Base-by-base conservation (phyloP, 192 early-diverging fungal genomes). In the Podila epigama region DNA sequence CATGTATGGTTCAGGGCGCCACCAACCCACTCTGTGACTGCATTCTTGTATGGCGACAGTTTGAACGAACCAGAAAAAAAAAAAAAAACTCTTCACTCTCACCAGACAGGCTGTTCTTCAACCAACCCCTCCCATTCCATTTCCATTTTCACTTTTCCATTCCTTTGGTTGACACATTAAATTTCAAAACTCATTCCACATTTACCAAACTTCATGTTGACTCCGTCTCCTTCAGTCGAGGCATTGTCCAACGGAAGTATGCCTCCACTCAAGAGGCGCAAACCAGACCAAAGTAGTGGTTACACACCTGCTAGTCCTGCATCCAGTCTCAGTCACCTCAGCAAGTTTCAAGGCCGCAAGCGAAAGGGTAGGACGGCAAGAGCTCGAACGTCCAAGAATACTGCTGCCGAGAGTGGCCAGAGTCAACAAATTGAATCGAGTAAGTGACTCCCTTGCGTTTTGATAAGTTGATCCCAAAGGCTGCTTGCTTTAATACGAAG, bases 311-410 rank as follows among this genome's bases (percentile, higher is more conserved):
- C 64, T 32, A 66, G 48, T 12, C 12, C 58, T 42, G 37, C 20
- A 25, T 15, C 33, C 3, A 63, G 22, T 1, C 29, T 16, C 33
- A 51, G 9, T 5, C 40, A 36, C 53, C 34, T 41, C 39, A 18
- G 13, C 41, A 40, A 22, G n/a, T 0, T 48, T n/a, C n/a, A 33
- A 48, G 52, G 52, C 22, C 32, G 52, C 2, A 29, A 13, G 18
- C 61, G 73, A 32, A 77, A 77, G 42, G 73, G 73, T 39, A 61
- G 61, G 13, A 77, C 73, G 6, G 50, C 53, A 29, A 63, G 73
- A 57, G 13, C 12, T n/a, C 57, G 73, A n/a, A 35, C 42, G 7
- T 22, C 34, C 16, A 68, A 64, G 31, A 42, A 40, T 15, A 59
- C 40, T 18, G 37, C 20, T 16, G 37, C 44, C 35, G 29, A 61